Evolutionary conservation across 345 rosid species (phyloP).

Genomic region (Eucalyptus marginata): DNA sequence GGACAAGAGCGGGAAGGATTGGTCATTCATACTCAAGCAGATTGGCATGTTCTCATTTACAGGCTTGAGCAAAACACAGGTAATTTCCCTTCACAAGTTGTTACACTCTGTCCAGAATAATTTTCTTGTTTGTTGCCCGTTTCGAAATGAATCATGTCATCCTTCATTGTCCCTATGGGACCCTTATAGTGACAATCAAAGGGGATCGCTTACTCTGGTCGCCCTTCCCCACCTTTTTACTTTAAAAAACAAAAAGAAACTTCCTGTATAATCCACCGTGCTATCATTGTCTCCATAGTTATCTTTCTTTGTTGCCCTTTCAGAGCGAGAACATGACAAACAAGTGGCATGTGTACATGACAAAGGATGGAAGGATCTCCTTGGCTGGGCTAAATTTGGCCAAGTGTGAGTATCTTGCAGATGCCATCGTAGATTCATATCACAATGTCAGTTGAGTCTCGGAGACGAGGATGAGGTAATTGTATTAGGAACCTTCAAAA

Average conservation of each 20-base stretch:
- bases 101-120: background rate
- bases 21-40: constrained; percentile 89
- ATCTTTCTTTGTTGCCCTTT: background rate
- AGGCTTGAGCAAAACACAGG: constrained; percentile 89
- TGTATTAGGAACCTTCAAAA: background rate
- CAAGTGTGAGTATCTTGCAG: constrained; percentile 89
- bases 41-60: constrained; percentile 99
- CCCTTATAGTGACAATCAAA: background rate
- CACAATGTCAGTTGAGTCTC: constrained; percentile 51
- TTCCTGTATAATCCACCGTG: background rate
- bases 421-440: constrained; percentile 76
- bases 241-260: background rate
- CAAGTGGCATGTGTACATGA: constrained; percentile 95
- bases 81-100: background rate
- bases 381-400: constrained; percentile 86
- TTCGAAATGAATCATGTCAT: background rate
- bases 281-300: background rate
- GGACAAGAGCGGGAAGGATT: constrained; percentile 89
- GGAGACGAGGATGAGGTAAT: background rate
- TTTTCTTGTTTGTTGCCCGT: background rate
- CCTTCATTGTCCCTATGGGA: background rate
- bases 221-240: background rate
- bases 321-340: constrained; percentile 84
- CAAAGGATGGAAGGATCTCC: constrained; percentile 93
- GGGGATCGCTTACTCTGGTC: background rate